These are phyloP conservation scores for Thuja plicata DNA, from an alignment of 83 land plant genomes.

Conservation along the genomic window DNA sequence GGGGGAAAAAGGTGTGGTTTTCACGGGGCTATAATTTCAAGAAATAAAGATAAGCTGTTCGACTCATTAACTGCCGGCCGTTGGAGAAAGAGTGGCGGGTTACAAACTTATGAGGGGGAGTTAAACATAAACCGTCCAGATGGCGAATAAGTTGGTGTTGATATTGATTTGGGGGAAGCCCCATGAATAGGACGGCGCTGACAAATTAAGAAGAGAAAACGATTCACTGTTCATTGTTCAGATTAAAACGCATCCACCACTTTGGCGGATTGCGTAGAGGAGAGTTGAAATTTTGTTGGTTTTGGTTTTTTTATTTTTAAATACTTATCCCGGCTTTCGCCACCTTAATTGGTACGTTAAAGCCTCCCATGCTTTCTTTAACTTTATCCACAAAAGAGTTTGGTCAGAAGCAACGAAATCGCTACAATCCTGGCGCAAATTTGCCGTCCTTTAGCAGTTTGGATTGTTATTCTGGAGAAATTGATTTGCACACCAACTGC, in stretches of 20 bases:
- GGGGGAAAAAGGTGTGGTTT: too few relatives aligned
- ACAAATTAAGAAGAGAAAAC: not conserved
- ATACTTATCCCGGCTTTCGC: not conserved
- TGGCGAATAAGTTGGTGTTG: too few relatives aligned
- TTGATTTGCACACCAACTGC: conserved; percentile 13
- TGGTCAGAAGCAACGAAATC: conserved; percentile 16
- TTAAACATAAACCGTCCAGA: too few relatives aligned
- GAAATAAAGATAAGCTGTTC: too few relatives aligned
- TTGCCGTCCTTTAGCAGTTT: conserved; percentile 16
- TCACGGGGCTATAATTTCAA: too few relatives aligned
- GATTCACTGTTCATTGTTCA: not conserved
- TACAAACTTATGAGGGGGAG: too few relatives aligned
- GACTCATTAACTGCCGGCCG: too few relatives aligned
- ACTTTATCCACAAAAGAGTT: conserved; percentile 9
- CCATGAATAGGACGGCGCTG: conserved; percentile 14
- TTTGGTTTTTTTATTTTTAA: not conserved
- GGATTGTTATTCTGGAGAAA: conserved; percentile 12
- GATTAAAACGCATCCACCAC: conserved; percentile 10
- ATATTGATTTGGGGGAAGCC: too few relatives aligned
- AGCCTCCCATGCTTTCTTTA: not conserved
- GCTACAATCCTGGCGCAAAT: conserved; percentile 15
- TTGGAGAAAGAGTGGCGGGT: too few relatives aligned
- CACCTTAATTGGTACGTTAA: conserved; percentile 11
- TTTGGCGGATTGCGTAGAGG: conserved; percentile 10
- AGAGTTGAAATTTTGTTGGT: not conserved